Evolutionary conservation across 108 stramenopile genomes (phyloP).

Genomic region (Cyclotella choctawhatcheeana): DNA sequence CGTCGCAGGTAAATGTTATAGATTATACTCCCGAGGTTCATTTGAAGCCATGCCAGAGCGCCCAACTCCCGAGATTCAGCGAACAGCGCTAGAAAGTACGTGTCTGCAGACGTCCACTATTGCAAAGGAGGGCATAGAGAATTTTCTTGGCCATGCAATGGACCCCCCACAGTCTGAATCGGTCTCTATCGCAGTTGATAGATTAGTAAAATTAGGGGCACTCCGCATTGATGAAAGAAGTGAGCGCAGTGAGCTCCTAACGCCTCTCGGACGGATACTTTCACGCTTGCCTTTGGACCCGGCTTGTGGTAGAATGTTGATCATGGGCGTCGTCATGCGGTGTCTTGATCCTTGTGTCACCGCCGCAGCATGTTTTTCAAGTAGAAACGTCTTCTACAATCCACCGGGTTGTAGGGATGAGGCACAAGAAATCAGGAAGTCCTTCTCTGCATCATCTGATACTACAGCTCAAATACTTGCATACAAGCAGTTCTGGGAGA

Average conservation of each 20-base stretch:
- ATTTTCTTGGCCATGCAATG: conserved; percentile 71
- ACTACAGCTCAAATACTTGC: conserved; percentile 18
- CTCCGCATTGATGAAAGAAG: conserved; percentile 37
- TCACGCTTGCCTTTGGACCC: conserved; percentile 84
- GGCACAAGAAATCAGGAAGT: conserved; percentile 1
- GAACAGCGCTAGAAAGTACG: conserved; percentile 79
- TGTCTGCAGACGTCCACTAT: conserved; percentile 68
- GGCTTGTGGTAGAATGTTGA: conserved; percentile 69
- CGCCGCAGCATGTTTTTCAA: conserved; percentile 57
- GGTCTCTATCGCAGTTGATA: conserved; percentile 50
- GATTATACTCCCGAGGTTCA: conserved; percentile 93
- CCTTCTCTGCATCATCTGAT: conserved; percentile 19
- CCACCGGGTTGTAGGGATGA: conserved; percentile 22
- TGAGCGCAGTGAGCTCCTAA: conserved; percentile 50
- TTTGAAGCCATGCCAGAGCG: conserved; percentile 83
- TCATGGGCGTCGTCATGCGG: conserved; percentile 64
- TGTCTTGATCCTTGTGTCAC: conserved; percentile 74
- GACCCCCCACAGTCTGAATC: conserved; percentile 72
- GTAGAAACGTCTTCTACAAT: conserved; percentile 20
- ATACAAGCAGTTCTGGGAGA: conserved; percentile 19
- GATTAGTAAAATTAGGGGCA: conserved; percentile 66
- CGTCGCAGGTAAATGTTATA: conserved; percentile 96
- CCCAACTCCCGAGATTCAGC: conserved; percentile 92
- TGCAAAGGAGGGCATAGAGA: conserved; percentile 38
- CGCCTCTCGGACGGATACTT: conserved; percentile 82